Evolutionary conservation across 169 alveolate species (phyloP), one percentile per base, ranked within the genome.

Genomic region (Cryptosporidium meleagridis): DNA sequence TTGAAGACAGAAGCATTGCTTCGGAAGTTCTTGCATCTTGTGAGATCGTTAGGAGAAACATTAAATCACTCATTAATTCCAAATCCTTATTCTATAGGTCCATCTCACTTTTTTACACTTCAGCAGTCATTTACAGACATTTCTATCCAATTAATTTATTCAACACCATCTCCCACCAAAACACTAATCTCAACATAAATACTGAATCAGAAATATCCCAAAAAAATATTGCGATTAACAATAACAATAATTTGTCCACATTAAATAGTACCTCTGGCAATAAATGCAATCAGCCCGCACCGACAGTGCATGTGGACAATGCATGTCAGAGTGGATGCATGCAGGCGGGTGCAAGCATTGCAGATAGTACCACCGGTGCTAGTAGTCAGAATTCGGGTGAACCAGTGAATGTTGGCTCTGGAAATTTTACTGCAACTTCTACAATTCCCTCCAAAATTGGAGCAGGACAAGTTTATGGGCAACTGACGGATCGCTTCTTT

Each of bases 71-170:
- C 3, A 18, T 80, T 6, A 5, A 62, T 6, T 48, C 75, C 7
- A 62, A 39, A 29, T 37, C 80, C 2, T 45, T 80, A 10, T 80
- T 80, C 18, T 39, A 44, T 21, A 80, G 89, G 59, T 44, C 80
- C 23, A 44, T 80, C 16, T 37, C 89, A 26, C 62, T 80, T 14
- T 80, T 62, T 26, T 80, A 80, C 31, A 62, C 65, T 10, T 80
- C 89, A n/a, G 89, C 89, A 16, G 75, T 80, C 41, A 44, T 80
- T 21, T 80, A 80, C 41, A 59, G 89, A 45, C 89, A 80, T n/a
- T 62, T 80, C 44, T 80, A 41, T 35, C 75, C 89, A 23, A 62
- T 18, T n/a, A 72, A 37, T 31, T 21, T 55, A n/a, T 41, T 41
- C 9, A 55, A 55, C 1, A 16, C 35, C 67, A 55, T 55, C 16